Evolutionary conservation across 192 early-diverging fungal species (phyloP).

Genomic region (Coemansia reversa): DNA sequence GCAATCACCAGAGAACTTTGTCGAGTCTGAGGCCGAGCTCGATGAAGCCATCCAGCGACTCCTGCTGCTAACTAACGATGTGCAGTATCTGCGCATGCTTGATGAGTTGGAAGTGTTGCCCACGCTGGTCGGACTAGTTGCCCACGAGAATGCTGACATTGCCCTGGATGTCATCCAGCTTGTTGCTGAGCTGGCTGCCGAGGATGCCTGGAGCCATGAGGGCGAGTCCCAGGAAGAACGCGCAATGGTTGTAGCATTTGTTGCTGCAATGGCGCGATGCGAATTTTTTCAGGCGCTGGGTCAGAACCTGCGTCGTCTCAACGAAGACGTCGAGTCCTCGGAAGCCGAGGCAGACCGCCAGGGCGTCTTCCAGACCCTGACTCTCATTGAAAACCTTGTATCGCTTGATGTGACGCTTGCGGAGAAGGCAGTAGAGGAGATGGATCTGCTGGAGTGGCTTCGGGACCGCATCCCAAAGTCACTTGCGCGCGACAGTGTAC

Average conservation of each 20-base stretch:
- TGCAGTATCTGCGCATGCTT: conserved; percentile 69
- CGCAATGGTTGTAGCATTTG: conserved; percentile 64
- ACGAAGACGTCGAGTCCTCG: conserved; percentile 59
- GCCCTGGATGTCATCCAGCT: conserved; percentile 78
- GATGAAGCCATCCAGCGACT: conserved; percentile 86
- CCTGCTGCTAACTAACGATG: conserved; percentile 71
- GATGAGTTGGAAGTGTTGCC: conserved; percentile 66
- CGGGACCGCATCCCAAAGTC: conserved; percentile 57
- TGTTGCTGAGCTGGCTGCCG: conserved; percentile 89
- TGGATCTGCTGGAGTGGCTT: conserved; percentile 73
- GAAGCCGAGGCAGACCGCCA: conserved; percentile 72
- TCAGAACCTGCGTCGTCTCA: conserved; percentile 73
- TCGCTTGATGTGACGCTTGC: conserved; percentile 69
- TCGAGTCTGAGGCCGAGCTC: conserved; percentile 93
- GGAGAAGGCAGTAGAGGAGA: conserved; percentile 63
- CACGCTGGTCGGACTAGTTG: conserved; percentile 71
- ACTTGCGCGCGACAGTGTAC: background rate
- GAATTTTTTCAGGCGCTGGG: conserved; percentile 75
- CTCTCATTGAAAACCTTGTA: conserved; percentile 84
- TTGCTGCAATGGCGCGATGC: conserved; percentile 64
- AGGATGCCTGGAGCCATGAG: conserved; percentile 72
- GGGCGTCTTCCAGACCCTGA: conserved; percentile 82
- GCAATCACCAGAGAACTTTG: conserved; percentile 65
- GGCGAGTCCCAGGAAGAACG: conserved; percentile 58
- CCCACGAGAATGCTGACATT: conserved; percentile 96